phyloP scores from a whole-genome alignment of 306 rosid genomes.

The Quercus cerris region DNA sequence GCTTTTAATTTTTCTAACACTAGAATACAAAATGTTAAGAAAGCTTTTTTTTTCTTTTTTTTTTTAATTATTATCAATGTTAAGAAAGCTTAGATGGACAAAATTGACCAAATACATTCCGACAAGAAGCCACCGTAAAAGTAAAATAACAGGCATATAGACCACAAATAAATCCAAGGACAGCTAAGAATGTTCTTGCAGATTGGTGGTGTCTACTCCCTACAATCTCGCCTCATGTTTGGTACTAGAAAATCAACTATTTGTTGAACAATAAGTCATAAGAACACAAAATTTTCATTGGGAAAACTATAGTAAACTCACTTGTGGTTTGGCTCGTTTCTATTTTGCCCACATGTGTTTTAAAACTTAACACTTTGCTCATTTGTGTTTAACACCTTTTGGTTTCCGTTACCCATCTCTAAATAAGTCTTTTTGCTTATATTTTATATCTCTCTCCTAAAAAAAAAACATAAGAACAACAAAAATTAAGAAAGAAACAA shows the following conservation, averaged over 20 bases:
- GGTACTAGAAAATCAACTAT: constrained; percentile 15
- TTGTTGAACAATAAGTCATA: background rate
- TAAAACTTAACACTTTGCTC: no score
- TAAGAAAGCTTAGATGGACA: background rate
- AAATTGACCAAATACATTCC: constrained; percentile 10
- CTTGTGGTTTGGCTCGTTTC: rapidly evolving
- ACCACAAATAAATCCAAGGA: constrained; percentile 20
- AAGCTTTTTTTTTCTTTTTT: no score
- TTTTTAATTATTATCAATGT: background rate
- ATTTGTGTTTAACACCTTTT: no score
- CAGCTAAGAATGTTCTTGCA: constrained; percentile 29
- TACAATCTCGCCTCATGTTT: constrained; percentile 48
- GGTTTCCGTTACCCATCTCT: no score
- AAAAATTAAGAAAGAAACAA: no score
- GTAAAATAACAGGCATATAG: constrained; percentile 18
- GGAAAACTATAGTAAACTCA: no score
- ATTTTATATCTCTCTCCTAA: no score
- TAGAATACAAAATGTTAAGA: no score
- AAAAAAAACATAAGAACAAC: no score
- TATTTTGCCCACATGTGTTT: rapidly evolving
- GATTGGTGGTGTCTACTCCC: constrained; percentile 40
- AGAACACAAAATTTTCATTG: no score
- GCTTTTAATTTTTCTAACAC: background rate
- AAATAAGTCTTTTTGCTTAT: no score
- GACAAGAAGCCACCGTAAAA: constrained; percentile 19